phyloP scores from a whole-genome alignment of 164 flowering plant genomes.

The Kalanchoe fedtschenkoi region DNA sequence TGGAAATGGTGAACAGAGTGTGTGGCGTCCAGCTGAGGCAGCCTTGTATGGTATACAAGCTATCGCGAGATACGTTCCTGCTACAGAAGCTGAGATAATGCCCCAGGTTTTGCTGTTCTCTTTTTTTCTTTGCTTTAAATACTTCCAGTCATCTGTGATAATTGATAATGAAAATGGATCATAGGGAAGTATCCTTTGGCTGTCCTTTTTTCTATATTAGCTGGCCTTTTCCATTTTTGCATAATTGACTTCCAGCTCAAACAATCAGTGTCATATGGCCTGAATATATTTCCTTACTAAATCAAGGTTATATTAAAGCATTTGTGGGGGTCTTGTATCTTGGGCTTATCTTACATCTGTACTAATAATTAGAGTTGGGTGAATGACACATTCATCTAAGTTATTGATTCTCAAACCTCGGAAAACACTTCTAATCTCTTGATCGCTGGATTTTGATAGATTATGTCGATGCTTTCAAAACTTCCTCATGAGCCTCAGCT shows the following conservation, averaged over 20 bases:
- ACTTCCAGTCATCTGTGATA: neutral
- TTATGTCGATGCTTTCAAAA: slow-evolving; percentile 72
- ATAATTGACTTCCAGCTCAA: neutral
- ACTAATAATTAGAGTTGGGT: neutral
- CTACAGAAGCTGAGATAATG: slow-evolving; percentile 74
- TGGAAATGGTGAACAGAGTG: slow-evolving; percentile 34
- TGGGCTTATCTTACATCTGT: neutral
- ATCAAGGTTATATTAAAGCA: neutral
- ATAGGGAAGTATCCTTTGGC: neutral
- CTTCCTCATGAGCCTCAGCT: slow-evolving; percentile 81
- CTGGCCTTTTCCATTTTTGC: neutral
- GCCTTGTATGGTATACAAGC: slow-evolving; percentile 86
- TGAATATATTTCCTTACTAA: neutral
- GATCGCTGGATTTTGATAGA: slow-evolving; percentile 25
- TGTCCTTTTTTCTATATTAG: neutral
- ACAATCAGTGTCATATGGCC: neutral
- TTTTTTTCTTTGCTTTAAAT: neutral
- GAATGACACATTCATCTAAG: neutral
- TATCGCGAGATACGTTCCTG: slow-evolving; percentile 68
- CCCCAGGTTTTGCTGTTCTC: slow-evolving; percentile 57
- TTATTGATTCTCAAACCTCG: neutral
- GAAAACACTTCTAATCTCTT: neutral
- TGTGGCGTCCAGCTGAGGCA: slow-evolving; percentile 95
- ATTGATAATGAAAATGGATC: neutral
- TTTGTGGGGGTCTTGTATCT: neutral